Conservation (phyloP, 352 stramenopile genomes). For the Phytophthora meadii region DNA sequence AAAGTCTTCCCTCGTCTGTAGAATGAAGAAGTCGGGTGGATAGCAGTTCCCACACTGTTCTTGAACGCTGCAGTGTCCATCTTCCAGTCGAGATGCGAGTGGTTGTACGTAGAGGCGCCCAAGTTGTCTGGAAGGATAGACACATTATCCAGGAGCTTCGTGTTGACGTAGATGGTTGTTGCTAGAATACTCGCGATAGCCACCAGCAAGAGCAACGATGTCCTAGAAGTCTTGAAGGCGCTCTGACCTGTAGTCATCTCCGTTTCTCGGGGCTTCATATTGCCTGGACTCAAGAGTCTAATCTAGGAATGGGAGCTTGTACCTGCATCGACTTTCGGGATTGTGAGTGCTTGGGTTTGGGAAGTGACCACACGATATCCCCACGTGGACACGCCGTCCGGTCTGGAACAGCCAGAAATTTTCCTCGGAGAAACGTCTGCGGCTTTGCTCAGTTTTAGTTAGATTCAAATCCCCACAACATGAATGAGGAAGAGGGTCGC, state of each 20-base stretch:
- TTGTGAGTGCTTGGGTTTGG: background rate
- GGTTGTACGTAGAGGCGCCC: conserved; percentile 10
- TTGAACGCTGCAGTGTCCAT: conserved; percentile 29
- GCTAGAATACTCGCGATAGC: conserved; percentile 3
- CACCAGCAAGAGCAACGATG: conserved; percentile 7
- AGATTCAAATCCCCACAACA: background rate
- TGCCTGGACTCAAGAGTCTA: background rate
- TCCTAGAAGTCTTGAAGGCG: conserved; percentile 1
- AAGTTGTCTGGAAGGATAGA: conserved; percentile 22
- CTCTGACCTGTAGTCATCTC: background rate
- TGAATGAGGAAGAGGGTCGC: background rate
- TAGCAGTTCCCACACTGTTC: conserved; percentile 1
- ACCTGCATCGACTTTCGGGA: background rate
- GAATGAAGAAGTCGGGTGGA: conserved; percentile 14
- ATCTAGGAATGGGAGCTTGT: background rate
- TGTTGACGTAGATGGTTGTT: conserved; percentile 35
- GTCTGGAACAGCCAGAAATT: background rate
- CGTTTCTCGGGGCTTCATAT: background rate
- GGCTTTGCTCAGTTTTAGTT: background rate
- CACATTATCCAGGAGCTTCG: conserved; percentile 16
- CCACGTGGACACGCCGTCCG: background rate
- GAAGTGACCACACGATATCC: background rate
- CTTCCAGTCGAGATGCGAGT: conserved; percentile 21
- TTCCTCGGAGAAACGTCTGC: too few relatives aligned
- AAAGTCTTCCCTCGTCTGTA: conserved; percentile 22